These are phyloP conservation scores for Talaromyces trachyspermus DNA, from an alignment of 495 filamentous ascomycete species.

Conservation along the genomic window DNA sequence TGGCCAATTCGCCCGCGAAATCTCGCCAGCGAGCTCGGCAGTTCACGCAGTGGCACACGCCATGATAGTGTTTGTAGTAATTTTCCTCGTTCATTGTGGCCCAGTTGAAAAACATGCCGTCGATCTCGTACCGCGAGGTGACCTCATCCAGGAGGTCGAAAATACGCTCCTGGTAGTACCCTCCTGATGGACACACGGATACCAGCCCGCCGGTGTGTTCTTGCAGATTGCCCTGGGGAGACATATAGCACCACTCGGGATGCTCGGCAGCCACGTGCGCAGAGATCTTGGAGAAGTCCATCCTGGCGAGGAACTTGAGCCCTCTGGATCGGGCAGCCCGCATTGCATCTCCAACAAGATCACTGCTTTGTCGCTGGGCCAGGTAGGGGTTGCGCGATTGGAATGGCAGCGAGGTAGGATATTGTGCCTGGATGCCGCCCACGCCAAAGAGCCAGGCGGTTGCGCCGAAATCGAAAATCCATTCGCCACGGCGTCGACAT, in stretches of 20 bases:
- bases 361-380: background rate
- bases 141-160: background rate
- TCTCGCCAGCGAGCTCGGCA: background rate
- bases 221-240: background rate
- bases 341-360: background rate
- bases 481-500: background rate
- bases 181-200: background rate
- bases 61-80: background rate
- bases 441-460: background rate
- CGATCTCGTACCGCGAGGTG: background rate
- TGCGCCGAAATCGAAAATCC: background rate
- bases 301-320: background rate
- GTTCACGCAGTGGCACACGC: background rate
- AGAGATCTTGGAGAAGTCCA: background rate
- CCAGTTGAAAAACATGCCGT: background rate
- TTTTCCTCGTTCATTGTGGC: background rate
- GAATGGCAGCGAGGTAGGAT: background rate
- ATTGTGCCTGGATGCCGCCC: background rate
- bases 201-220: background rate
- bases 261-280: background rate
- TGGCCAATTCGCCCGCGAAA: background rate
- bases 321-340: background rate
- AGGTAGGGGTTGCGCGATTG: background rate
- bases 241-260: background rate
- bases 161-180: background rate